Evolutionary conservation across 2,329 filamentous ascomycete genomes (phyloP).

Genomic region (Pyrenochaeta sp.): DNA sequence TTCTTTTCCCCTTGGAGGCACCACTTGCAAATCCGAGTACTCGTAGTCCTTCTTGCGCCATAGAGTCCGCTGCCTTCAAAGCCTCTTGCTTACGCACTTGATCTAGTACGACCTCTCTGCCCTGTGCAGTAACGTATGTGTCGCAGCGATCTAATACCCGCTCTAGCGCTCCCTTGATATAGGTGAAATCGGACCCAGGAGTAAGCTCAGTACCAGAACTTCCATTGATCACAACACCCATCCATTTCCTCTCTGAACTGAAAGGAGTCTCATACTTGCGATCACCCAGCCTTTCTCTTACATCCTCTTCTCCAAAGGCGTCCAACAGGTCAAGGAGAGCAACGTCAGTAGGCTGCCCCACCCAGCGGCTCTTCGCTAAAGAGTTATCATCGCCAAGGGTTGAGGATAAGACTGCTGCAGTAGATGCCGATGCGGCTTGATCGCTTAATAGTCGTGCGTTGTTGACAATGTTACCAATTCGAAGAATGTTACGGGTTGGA

Average conservation of each 20-base stretch:
- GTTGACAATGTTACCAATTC: constrained; percentile 96
- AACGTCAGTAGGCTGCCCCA: constrained; percentile 95
- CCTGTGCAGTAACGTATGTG: constrained; percentile 86
- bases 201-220: constrained; percentile 58
- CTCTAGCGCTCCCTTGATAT: constrained; percentile 95
- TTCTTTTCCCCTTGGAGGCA: constrained; percentile 52
- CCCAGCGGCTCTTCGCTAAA: constrained; percentile 86
- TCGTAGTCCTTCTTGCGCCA: constrained; percentile 88
- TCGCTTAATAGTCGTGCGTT: constrained; percentile 82
- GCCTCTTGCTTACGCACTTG: constrained; percentile 76
- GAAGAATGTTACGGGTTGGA: constrained; percentile 79
- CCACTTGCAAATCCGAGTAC: constrained; percentile 95
- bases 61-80: constrained; percentile 77
- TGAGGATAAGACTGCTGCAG: constrained; percentile 84
- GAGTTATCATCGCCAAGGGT: constrained; percentile 70
- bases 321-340: constrained; percentile 95
- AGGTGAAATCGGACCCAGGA: constrained; percentile 78
- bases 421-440: constrained; percentile 73
- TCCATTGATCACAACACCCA: constrained; percentile 83
- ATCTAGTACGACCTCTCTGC: constrained; percentile 85
- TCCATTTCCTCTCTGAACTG: constrained; percentile 98
- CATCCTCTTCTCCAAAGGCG: constrained; percentile 87
- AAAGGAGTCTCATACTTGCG: constrained; percentile 89
- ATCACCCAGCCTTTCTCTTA: constrained; percentile 82
- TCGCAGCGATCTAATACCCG: constrained; percentile 86